Conservation (phyloP, 768 basidiomycete genomes). For the Tylopilus sp. region DNA sequence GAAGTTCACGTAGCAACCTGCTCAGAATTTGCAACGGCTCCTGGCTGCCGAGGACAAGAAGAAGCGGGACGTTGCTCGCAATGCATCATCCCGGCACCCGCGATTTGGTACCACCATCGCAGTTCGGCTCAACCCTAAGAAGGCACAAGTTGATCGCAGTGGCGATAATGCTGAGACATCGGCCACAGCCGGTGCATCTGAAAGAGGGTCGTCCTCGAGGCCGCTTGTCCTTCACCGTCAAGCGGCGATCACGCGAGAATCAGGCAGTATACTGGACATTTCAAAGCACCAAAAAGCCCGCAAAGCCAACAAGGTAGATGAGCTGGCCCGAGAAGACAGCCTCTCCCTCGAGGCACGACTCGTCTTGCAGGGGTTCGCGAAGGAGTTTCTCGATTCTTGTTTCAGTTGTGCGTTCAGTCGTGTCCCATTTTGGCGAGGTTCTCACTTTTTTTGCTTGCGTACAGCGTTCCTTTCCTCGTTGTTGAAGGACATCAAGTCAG, state of each 20-base stretch:
- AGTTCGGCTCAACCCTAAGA: slow-evolving; percentile 65
- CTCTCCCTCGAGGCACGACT: slow-evolving; percentile 61
- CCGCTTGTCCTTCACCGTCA: slow-evolving; percentile 83
- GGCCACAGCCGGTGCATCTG: slow-evolving; percentile 17
- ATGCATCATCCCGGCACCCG: slow-evolving; percentile 78
- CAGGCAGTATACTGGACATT: slow-evolving; percentile 70
- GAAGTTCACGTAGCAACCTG: slow-evolving; percentile 51
- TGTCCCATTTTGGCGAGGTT: slow-evolving; percentile 11
- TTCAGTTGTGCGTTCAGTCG: slow-evolving; percentile 73
- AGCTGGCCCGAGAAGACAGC: slow-evolving; percentile 64
- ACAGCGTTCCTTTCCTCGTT: slow-evolving; percentile 85
- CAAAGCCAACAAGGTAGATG: slow-evolving; percentile 61
- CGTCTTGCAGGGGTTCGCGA: slow-evolving; percentile 65
- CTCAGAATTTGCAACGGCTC: slow-evolving; percentile 66
- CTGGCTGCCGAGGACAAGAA: slow-evolving; percentile 72
- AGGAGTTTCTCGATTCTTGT: slow-evolving; percentile 72
- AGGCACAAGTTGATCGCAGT: slow-evolving; percentile 17
- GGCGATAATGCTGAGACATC: slow-evolving; percentile 24
- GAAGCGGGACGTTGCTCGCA: slow-evolving; percentile 52
- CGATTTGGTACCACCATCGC: slow-evolving; percentile 95
- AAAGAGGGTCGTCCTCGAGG: slow-evolving; percentile 36
- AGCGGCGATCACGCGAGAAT: slow-evolving; percentile 67
- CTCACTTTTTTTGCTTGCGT: slow-evolving; percentile 6
- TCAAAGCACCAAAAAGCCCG: slow-evolving; percentile 57
- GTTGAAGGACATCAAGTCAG: slow-evolving; percentile 90